Percentiles rank a stretch among this genome's conserved stretches.
Evolutionary conservation across 2,329 filamentous ascomycete species (phyloP).

Genomic region (Daldinia eschscholtzii): DNA sequence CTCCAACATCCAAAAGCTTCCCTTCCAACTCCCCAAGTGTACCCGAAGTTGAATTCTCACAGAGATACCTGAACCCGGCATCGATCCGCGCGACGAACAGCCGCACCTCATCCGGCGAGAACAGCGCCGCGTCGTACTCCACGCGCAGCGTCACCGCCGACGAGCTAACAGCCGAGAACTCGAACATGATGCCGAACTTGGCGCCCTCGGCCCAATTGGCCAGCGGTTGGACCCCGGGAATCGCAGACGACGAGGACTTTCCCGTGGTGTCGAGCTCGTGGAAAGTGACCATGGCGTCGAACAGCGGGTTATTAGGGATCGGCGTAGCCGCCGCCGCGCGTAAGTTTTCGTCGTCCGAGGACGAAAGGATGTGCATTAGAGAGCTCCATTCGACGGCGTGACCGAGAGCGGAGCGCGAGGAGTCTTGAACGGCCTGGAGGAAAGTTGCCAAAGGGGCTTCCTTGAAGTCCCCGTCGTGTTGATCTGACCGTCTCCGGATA

Average conservation of each 20-base stretch:
- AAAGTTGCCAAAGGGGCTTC: neutral
- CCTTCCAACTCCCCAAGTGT: neutral
- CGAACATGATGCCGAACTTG: conserved; percentile 7
- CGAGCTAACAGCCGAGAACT: neutral
- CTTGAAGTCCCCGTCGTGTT: neutral
- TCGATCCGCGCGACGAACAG: conserved; percentile 2
- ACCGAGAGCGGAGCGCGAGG: neutral
- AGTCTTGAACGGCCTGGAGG: neutral
- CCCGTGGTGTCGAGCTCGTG: neutral
- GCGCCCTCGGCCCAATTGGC: neutral
- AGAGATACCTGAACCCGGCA: conserved; percentile 1
- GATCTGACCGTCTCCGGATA: neutral
- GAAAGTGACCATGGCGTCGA: conserved; percentile 1
- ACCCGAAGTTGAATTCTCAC: neutral
- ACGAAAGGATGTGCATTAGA: neutral
- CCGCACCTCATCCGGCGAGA: neutral
- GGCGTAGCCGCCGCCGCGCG: neutral
- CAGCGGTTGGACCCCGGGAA: neutral
- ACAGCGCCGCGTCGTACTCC: neutral
- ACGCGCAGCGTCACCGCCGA: neutral
- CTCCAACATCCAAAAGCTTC: neutral
- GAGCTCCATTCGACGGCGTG: neutral
- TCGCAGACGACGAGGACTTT: neutral
- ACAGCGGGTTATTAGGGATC: conserved; percentile 6
- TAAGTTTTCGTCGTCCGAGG: neutral